Conservation (phyloP, 768 basidiomycete genomes). For the Dendrothele bispora region DNA sequence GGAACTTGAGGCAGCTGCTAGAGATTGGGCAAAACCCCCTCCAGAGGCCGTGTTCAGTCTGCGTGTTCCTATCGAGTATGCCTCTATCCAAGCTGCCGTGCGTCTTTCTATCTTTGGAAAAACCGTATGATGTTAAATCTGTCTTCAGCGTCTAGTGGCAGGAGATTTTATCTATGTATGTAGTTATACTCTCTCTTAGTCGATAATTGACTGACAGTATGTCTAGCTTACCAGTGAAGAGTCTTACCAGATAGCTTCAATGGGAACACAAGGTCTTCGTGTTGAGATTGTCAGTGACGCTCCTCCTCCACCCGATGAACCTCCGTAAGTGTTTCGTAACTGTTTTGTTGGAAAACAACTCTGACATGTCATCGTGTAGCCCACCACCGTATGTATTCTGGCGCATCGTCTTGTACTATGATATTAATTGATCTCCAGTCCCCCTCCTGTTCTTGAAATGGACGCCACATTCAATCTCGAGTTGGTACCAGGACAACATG, state of each 20-base stretch:
- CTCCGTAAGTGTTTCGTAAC: constrained; percentile 56
- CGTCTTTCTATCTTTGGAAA: constrained; percentile 26
- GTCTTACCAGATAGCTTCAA: constrained; percentile 86
- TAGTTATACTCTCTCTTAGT: constrained; percentile 13
- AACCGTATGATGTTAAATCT: constrained; percentile 14
- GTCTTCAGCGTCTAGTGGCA: constrained; percentile 66
- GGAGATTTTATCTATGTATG: constrained; percentile 84
- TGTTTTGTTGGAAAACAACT: neutral
- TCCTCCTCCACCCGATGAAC: constrained; percentile 82
- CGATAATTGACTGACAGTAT: constrained; percentile 8
- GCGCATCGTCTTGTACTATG: constrained; percentile 14
- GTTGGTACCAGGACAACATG: constrained; percentile 73
- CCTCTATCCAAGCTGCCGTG: constrained; percentile 81
- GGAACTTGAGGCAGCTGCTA: constrained; percentile 80
- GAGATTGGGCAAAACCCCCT: constrained; percentile 86
- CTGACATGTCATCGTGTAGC: constrained; percentile 25
- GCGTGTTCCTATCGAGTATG: constrained; percentile 85
- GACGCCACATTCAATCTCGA: constrained; percentile 83
- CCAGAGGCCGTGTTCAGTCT: constrained; percentile 74
- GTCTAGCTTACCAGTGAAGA: constrained; percentile 77
- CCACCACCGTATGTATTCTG: constrained; percentile 48
- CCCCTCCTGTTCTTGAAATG: constrained; percentile 83
- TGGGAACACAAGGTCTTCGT: constrained; percentile 77
- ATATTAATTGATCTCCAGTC: constrained; percentile 26
- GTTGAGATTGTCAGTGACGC: constrained; percentile 87